Base-by-base conservation (phyloP, 768 basidiomycete genomes). In the Trametes elegans region DNA sequence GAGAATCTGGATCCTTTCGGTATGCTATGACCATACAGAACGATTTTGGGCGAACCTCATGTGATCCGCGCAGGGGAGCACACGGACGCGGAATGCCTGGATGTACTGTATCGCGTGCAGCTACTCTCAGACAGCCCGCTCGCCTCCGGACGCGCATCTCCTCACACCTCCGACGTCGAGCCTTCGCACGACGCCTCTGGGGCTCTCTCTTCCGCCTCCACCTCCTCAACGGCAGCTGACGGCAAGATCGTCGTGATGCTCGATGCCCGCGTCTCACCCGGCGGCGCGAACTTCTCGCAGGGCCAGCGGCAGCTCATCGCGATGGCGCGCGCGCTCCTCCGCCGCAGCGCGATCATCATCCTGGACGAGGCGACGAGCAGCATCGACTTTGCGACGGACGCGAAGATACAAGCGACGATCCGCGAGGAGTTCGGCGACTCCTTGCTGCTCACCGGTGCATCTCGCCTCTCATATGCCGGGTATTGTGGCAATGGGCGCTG, bases 231-330 rank as follows among this genome's bases (percentile, higher is more conserved):
- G 0, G 83, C 85, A 19, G 66, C 77, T 2, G 87, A 88, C 18
- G 49, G 63, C 27, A 87, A 81, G 64, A 77, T 75, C 0, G 73
- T 74, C 0, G 73, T 95, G 24, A 77, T 82, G 0, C 76, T 96
- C 4, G 83, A 90, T 18, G 90, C 87, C 0, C 83, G 87, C 55
- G 87, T 96, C 8, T 90, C 90, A 0, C 9, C 89, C 0, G 92
- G 93, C 0, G 93, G 93, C 1, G 77, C 83, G 26, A 96, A 97
- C 72, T 95, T 97, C 70, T 93, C 90, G 1, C 90, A 93, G 56
- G 94, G 95, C 9, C 93, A 97, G 66, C 70, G 92, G 10, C 94
- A 98, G 63, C 72, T 93, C 16, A 87, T 93, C 49, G 87, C 90
- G 1, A 87, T 93, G 86, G 91, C 90, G 0, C 79, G 91, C 3